Base-by-base conservation (phyloP, 2,329 filamentous ascomycete species). In the Gnomoniopsis smithogilvyi region DNA sequence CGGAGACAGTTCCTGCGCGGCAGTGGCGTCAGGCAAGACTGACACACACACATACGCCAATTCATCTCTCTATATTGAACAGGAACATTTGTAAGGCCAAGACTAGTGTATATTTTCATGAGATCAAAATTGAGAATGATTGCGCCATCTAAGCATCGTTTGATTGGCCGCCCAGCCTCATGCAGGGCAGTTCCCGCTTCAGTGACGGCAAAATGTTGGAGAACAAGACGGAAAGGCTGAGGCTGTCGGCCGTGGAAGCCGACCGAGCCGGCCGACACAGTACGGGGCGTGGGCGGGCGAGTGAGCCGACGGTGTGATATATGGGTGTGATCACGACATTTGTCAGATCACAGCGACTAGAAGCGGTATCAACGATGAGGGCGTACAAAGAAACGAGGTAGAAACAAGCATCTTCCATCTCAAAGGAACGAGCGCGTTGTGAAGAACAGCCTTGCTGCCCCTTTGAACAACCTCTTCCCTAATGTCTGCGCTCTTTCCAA, bases 241-340 rank as follows among this genome's bases (percentile, higher is more conserved):
- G 56, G 60, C 56, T 53, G 52, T 52, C 51, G 60, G 7, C 19
- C 34, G 56, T 52, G 60, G 34, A 59, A 38, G 34, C 56, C 34
- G 6, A 60, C 58, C 58, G 58, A 60, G 58, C 58, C 58, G 58
- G 58, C 52, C 52, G 52, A 54, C 33, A n/a, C 17, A n/a, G 19
- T 38, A 11, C n/a, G 43, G n/a, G 14, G 21, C 21, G 15, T 14
- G 14, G 46, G n/a, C 12, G 6, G 17, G 36, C 12, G 36, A n/a
- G 17, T 41, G 36, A 41, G 36, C 36, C 17, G 36, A 41, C 17
- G 36, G 36, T n/a, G 36, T 15, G 17, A 41, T 41, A n/a, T n/a
- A 15, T 41, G 36, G 11, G 6, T 15, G 36, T 15, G 11, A 41
- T 41, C 17, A 41, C 36, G 36, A 41, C 36, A 30, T 41, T 7